Conservation (phyloP, 495 filamentous ascomycete genomes). For the Aspergillus kassunensis region DNA sequence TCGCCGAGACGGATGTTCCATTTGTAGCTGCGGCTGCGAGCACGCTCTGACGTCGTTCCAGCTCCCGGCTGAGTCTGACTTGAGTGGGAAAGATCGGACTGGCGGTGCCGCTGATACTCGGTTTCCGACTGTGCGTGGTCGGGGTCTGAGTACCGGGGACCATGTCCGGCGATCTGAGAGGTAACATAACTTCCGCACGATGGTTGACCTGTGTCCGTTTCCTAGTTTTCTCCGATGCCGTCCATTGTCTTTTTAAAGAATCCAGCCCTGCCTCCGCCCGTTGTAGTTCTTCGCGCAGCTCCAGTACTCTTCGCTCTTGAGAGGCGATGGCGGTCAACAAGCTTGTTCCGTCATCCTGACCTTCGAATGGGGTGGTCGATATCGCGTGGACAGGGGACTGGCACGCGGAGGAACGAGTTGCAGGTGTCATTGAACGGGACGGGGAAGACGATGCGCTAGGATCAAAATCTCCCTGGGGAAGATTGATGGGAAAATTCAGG, state of each 20-base stretch:
- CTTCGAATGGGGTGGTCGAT: slow-evolving; percentile 42
- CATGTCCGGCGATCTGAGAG: slow-evolving; percentile 44
- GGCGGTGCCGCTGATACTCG: slow-evolving; percentile 27
- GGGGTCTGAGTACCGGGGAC: slow-evolving; percentile 19
- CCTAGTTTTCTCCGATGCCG: slow-evolving; percentile 69
- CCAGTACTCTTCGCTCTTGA: slow-evolving; percentile 88
- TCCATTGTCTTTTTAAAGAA: slow-evolving; percentile 79
- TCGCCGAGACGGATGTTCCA: slow-evolving; percentile 39
- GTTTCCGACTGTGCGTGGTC: slow-evolving; percentile 25
- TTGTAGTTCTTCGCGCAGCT: slow-evolving; percentile 80
- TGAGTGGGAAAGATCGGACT: slow-evolving; percentile 31
- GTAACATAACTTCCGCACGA: slow-evolving; percentile 53
- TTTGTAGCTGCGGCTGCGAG: slow-evolving; percentile 25
- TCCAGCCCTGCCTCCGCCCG: slow-evolving; percentile 75
- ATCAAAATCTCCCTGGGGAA: slow-evolving; percentile 29
- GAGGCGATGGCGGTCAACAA: slow-evolving; percentile 86
- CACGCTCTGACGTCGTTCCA: slow-evolving; percentile 48
- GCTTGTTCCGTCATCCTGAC: slow-evolving; percentile 56
- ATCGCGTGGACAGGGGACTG: slow-evolving; percentile 28
- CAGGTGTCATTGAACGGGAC: slow-evolving; percentile 37
- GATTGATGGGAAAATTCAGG: slow-evolving; percentile 69
- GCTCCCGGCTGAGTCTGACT: slow-evolving; percentile 40
- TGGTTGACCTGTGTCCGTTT: slow-evolving; percentile 63
- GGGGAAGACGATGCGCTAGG: slow-evolving; percentile 35
- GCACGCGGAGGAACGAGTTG: slow-evolving; percentile 31